These are phyloP conservation scores for Cladosporium velox DNA, from an alignment of 2,329 filamentous ascomycete genomes.

Conservation along the genomic window DNA sequence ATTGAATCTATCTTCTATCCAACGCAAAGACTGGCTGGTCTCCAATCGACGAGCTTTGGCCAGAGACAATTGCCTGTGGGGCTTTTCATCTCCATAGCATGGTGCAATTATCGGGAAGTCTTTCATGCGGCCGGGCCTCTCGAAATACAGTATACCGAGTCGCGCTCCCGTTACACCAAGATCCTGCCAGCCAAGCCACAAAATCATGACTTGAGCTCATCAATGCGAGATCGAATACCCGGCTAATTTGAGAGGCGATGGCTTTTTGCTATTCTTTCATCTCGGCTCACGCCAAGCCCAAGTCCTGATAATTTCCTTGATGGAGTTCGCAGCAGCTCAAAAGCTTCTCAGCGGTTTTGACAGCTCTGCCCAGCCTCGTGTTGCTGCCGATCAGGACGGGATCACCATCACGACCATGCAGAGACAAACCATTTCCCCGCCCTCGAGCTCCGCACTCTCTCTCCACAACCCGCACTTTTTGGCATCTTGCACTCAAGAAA, in stretches of 20 bases:
- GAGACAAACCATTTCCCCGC: conserved; percentile 7
- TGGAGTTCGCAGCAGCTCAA: background rate
- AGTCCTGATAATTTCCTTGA: background rate
- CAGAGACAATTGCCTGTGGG: background rate
- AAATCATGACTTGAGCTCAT: background rate
- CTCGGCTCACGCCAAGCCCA: background rate
- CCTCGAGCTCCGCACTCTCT: background rate
- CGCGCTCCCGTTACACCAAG: background rate
- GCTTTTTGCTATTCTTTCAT: background rate
- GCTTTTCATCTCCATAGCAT: background rate
- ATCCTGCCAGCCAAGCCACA: conserved; percentile 8
- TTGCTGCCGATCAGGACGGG: conserved; percentile 13
- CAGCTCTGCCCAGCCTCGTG: conserved; percentile 3
- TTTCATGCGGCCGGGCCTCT: background rate
- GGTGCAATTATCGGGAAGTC: background rate
- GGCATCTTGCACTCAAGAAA: background rate
- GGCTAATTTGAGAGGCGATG: conserved; percentile 12
- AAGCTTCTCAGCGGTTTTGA: conserved; percentile 3
- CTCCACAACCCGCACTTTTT: conserved; percentile 3
- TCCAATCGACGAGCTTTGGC: background rate
- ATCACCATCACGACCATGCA: conserved; percentile 14
- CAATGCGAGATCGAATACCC: background rate
- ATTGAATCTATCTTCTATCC: background rate
- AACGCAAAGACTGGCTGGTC: background rate
- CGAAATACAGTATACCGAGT: background rate